phyloP scores from a whole-genome alignment of 176 grass and related monocot species.

The Miscanthus lutarioriparius region DNA sequence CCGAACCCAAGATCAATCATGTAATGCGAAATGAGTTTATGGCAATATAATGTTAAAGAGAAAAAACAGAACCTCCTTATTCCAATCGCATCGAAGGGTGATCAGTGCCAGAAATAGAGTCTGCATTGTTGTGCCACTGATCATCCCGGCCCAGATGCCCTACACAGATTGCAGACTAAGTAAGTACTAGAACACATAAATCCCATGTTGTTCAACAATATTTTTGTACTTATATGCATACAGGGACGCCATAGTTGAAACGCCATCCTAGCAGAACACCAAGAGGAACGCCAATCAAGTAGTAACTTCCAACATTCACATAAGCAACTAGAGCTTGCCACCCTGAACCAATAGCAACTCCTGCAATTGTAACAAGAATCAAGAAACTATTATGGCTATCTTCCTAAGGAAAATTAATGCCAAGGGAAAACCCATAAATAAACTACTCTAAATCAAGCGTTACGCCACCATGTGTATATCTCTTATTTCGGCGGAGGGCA shows the following conservation, averaged over 20 bases:
- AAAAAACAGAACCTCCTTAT: conserved; percentile 32
- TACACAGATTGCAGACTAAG: not conserved
- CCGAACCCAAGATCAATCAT: not conserved
- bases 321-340: conserved; percentile 52
- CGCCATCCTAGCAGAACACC: conserved; percentile 48
- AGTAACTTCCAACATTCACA: conserved; percentile 59
- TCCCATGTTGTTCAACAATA: not conserved
- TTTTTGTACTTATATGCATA: not conserved
- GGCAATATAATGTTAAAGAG: not conserved
- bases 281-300: conserved; percentile 49
- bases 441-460: not conserved
- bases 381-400: not conserved
- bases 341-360: conserved; percentile 56
- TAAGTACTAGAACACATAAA: not conserved
- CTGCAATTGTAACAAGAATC: conserved; percentile 21
- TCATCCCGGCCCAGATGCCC: conserved; percentile 54
- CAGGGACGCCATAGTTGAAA: conserved; percentile 39
- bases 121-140: conserved; percentile 41
- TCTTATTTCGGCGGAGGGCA: not conserved
- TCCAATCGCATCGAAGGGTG: conserved; percentile 35
- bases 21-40: not conserved
- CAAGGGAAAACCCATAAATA: not conserved
- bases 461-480: not conserved
- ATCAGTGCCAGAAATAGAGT: conserved; percentile 35
- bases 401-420: not conserved